Percentiles rank a stretch among this genome's conserved stretches.
phyloP scores from a whole-genome alignment of 495 filamentous ascomycete genomes.

The Rusavskia elegans region DNA sequence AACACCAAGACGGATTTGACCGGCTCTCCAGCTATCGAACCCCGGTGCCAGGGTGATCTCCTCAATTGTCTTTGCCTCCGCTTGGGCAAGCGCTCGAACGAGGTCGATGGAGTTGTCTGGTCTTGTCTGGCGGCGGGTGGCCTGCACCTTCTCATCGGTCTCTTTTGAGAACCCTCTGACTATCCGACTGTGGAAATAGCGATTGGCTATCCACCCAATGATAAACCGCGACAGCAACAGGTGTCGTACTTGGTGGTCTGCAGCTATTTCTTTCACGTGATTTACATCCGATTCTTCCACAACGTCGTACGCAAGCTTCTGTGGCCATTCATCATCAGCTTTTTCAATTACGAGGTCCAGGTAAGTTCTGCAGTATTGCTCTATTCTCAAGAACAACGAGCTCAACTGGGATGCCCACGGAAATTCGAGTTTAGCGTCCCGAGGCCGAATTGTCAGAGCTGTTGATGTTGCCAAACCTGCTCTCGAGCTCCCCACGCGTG shows the following conservation, averaged over 20 bases:
- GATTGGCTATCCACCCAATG: slow-evolving; percentile 10
- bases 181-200: slow-evolving; percentile 8
- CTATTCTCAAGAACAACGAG: slow-evolving; percentile 1
- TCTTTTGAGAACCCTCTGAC: slow-evolving; percentile 10
- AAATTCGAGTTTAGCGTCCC: neutral
- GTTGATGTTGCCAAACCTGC: neutral
- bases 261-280: slow-evolving; percentile 9
- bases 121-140: slow-evolving; percentile 7
- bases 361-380: slow-evolving; percentile 3
- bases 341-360: slow-evolving; percentile 6
- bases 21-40: slow-evolving; percentile 11
- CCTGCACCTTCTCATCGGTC: slow-evolving; percentile 9
- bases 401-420: neutral
- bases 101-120: slow-evolving; percentile 6
- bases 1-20: slow-evolving; percentile 3
- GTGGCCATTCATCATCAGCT: neutral
- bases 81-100: slow-evolving; percentile 7
- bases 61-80: slow-evolving; percentile 5
- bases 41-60: slow-evolving; percentile 7
- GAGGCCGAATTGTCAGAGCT: neutral
- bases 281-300: slow-evolving; percentile 6
- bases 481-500: neutral
- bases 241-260: slow-evolving; percentile 7
- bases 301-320: slow-evolving; percentile 4
- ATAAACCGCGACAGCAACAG: slow-evolving; percentile 15